Conservation (phyloP, 148 eudicot genomes). For the Chenopodium berlandieri region DNA sequence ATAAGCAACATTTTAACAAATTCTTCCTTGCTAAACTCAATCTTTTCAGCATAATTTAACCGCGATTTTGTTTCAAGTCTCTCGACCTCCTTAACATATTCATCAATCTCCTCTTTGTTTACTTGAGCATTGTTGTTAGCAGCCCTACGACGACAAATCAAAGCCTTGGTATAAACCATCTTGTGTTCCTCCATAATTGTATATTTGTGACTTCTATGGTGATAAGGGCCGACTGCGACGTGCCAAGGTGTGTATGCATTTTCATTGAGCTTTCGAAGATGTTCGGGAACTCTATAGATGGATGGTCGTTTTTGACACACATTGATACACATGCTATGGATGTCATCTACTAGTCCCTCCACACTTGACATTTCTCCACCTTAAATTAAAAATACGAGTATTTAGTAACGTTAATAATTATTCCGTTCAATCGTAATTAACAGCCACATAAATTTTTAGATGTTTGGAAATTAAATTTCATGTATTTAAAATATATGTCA, state of each 20-base stretch:
- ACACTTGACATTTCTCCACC: neutral
- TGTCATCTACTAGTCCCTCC: neutral
- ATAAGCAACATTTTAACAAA: slow-evolving; percentile 20
- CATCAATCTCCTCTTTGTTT: neutral
- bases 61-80: neutral
- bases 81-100: neutral
- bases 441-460: too few relatives aligned
- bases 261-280: slow-evolving; percentile 15
- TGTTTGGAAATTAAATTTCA: too few relatives aligned
- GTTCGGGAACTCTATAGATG: slow-evolving; percentile 19
- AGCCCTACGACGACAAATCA: neutral
- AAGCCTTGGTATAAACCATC: neutral
- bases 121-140: neutral
- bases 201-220: slow-evolving; percentile 4
- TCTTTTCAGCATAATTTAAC: slow-evolving; percentile 14
- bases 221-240: slow-evolving; percentile 22
- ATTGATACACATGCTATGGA: neutral
- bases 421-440: too few relatives aligned
- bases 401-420: too few relatives aligned
- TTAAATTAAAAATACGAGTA: neutral
- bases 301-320: slow-evolving; percentile 11
- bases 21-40: slow-evolving; percentile 6
- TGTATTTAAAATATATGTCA: too few relatives aligned
- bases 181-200: neutral
- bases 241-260: slow-evolving; percentile 26